These are phyloP conservation scores for Cystobasidium sp. DNA, from an alignment of 1,284 basidiomycete genomes.

Conservation along the genomic window DNA sequence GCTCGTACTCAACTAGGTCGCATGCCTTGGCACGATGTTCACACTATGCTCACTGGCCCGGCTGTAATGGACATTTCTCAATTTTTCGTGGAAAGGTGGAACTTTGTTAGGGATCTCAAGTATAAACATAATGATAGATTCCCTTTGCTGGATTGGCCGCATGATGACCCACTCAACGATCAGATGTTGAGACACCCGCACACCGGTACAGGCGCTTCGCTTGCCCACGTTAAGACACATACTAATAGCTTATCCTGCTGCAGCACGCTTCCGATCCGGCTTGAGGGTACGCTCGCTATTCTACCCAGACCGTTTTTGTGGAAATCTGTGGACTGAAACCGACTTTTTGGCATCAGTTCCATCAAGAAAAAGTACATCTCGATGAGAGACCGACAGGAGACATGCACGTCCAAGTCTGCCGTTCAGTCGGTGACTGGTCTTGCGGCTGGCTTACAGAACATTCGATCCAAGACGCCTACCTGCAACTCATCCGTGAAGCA, in stretches of 20 bases:
- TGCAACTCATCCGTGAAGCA: conserved; percentile 78
- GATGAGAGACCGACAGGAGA: conserved; percentile 47
- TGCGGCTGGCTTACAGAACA: conserved; percentile 56
- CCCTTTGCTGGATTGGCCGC: conserved; percentile 82
- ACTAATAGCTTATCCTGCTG: not conserved
- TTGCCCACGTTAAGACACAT: no score
- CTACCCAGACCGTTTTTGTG: no score
- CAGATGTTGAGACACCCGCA: conserved; percentile 35
- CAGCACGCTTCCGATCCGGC: conserved; percentile 27
- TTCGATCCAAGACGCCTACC: conserved; percentile 62
- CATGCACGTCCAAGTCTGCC: conserved; percentile 67
- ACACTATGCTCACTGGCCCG: conserved; percentile 74
- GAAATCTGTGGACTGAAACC: no score
- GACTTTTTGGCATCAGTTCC: conserved; percentile 4
- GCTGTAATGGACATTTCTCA: conserved; percentile 85
- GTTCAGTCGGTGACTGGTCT: conserved; percentile 42
- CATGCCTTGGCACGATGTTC: conserved; percentile 88
- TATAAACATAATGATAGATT: conserved; percentile 62
- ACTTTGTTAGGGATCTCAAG: conserved; percentile 57
- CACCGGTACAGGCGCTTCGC: no score
- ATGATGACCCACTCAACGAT: conserved; percentile 59
- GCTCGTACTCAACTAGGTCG: conserved; percentile 51
- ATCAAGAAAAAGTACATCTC: conserved; percentile 27
- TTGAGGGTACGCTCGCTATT: not conserved
- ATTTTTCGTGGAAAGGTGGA: conserved; percentile 88